Conservation (phyloP, 2,329 filamentous ascomycete species). For the Paecilomyces fulvus region DNA sequence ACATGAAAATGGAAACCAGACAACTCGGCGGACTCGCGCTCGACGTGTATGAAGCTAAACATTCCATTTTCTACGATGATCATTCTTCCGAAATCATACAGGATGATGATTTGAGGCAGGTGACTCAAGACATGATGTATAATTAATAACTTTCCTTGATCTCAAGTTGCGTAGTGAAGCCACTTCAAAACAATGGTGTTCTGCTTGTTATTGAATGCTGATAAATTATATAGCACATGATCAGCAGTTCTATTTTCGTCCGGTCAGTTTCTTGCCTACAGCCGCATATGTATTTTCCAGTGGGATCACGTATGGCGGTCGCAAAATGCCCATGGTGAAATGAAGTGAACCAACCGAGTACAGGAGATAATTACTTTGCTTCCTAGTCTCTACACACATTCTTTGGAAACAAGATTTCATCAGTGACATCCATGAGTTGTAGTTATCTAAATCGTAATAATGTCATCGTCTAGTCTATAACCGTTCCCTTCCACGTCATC, state of each 20-base stretch:
- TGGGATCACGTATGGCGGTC: background rate
- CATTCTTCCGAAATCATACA: conserved; percentile 57
- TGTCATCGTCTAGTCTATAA: background rate
- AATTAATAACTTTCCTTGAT: too few species aligned
- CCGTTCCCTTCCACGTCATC: background rate
- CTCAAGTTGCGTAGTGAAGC: too few species aligned
- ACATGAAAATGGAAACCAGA: conserved; percentile 50
- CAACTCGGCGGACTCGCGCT: conserved; percentile 55
- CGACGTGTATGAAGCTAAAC: conserved; percentile 61
- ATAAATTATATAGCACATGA: too few species aligned
- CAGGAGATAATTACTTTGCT: background rate
- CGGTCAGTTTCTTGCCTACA: background rate
- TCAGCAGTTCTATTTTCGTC: too few species aligned
- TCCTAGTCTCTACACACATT: too few species aligned
- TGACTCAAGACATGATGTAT: too few species aligned
- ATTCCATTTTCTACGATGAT: conserved; percentile 54
- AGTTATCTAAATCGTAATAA: background rate
- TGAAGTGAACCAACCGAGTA: background rate
- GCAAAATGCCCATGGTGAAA: too few species aligned
- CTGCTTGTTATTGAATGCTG: too few species aligned
- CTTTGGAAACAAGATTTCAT: background rate
- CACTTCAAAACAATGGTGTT: too few species aligned
- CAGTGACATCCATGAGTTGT: background rate
- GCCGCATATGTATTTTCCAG: too few species aligned
- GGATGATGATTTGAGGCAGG: conserved; percentile 44